Base-by-base conservation (phyloP, 495 filamentous ascomycete genomes). In the Cercophora samala region DNA sequence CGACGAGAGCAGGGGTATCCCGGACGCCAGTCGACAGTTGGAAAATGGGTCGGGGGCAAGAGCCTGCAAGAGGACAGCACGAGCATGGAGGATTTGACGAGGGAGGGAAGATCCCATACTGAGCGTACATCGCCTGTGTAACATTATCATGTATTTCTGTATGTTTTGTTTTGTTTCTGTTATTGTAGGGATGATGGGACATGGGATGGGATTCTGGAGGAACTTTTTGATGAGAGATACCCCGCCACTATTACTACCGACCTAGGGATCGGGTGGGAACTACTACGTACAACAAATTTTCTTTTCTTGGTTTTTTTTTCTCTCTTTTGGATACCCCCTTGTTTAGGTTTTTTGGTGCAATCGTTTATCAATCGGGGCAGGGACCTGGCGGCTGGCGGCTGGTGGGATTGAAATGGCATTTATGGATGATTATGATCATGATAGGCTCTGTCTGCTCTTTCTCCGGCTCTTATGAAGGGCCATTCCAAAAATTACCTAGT, bases 31-130 rank as follows among this genome's bases (percentile, higher is more conserved):
- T 15, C 23, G 22, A 18, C 6, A 15, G 65, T 62, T 13, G 60
- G 68, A 6, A 58, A 66, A 21, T 63, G 63, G 68, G 46, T 58
- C 9, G 55, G 46, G 0, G 53, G 68, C 55, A 60, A 53, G 54
- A n/a, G 60, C 8, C 21, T 25, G 64, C 58, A 64, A 26, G 60
- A 62, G 23, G 68, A 66, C 54, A 69, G 60, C 46, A 70, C 64
- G 25, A 70, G 68, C 32, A 70, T 70, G 68, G 68, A 70, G 60
- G 68, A 70, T 37, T 59, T 70, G 55, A 70, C 69, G 21, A 59
- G 46, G 19, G 66, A 68, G 32, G 63, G 66, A 63, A 68, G 69
- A 29, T 25, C 60, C 3, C 11, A 62, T 37, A 23, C 19, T 3
- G 60, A 64, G 29, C 52, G 63, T 56, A 58, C 60, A 5, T 53